Conservation (phyloP, 2,329 filamentous ascomycete genomes). For the Aaosphaeria arxii region DNA sequence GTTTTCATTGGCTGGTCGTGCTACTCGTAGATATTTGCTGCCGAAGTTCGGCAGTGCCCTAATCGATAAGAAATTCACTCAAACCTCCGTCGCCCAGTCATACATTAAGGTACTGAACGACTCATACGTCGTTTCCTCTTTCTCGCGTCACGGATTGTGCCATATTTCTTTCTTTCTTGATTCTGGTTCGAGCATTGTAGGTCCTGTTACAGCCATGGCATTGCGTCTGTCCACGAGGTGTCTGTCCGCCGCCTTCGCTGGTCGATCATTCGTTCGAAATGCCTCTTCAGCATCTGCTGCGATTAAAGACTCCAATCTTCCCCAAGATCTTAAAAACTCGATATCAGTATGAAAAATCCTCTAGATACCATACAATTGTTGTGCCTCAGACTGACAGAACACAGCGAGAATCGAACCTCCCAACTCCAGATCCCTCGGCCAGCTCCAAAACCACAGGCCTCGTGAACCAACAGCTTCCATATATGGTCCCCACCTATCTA, state of each 20-base stretch:
- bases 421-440: constrained; percentile 69
- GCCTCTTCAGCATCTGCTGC: constrained; percentile 39
- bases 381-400: constrained; percentile 3
- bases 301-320: constrained; percentile 38
- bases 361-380: background rate
- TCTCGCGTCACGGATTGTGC: background rate
- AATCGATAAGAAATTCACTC: constrained; percentile 4
- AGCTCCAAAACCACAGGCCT: constrained; percentile 74
- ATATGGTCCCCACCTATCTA: constrained; percentile 94
- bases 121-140: background rate
- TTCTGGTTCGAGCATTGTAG: background rate
- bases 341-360: constrained; percentile 34
- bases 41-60: background rate
- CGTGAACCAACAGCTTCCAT: constrained; percentile 72
- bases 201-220: constrained; percentile 17
- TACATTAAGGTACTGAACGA: background rate
- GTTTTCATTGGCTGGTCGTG: too few species aligned
- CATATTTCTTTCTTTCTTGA: background rate
- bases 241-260: constrained; percentile 20
- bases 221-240: constrained; percentile 27
- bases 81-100: constrained; percentile 3
- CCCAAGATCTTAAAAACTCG: constrained; percentile 38
- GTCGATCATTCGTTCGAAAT: constrained; percentile 25
- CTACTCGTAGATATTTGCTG: too few species aligned
- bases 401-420: constrained; percentile 41